Percentiles rank a stretch among this genome's conserved stretches.
Conservation (phyloP, 331 rosid species). For the Quercus phellos region DNA sequence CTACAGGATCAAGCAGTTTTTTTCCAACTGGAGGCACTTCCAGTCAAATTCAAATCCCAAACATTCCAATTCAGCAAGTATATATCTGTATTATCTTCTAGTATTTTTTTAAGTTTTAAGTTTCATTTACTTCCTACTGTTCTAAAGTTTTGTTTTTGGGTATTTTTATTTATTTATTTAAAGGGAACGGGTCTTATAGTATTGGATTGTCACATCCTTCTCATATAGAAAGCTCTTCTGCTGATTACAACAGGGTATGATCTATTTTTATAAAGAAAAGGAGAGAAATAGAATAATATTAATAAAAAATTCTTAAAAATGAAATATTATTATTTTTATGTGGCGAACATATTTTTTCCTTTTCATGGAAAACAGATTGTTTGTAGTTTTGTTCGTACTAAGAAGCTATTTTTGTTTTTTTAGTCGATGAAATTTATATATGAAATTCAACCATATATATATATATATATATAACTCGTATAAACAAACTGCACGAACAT, state of each 20-base stretch:
- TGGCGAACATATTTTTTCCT: too few species aligned
- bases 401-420: too few species aligned
- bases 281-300: too few species aligned
- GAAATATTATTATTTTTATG: too few species aligned
- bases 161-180: not conserved
- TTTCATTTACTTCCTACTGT: not conserved
- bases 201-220: not conserved
- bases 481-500: too few species aligned
- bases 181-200: not conserved
- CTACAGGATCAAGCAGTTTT: not conserved
- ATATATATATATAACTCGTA: too few species aligned
- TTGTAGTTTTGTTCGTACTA: too few species aligned
- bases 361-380: too few species aligned
- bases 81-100: not conserved
- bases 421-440: too few species aligned
- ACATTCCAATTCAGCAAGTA: conserved; percentile 7
- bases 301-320: too few species aligned
- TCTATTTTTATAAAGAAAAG: not conserved
- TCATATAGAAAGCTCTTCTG: not conserved
- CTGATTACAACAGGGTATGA: not conserved
- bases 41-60: conserved; percentile 7
- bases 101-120: not conserved
- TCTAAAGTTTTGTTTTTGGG: not conserved
- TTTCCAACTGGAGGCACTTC: not conserved
- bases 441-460: too few species aligned